Conservation (phyloP, 805 yeast genomes). For the Schizosaccharomyces osmophilus region DNA sequence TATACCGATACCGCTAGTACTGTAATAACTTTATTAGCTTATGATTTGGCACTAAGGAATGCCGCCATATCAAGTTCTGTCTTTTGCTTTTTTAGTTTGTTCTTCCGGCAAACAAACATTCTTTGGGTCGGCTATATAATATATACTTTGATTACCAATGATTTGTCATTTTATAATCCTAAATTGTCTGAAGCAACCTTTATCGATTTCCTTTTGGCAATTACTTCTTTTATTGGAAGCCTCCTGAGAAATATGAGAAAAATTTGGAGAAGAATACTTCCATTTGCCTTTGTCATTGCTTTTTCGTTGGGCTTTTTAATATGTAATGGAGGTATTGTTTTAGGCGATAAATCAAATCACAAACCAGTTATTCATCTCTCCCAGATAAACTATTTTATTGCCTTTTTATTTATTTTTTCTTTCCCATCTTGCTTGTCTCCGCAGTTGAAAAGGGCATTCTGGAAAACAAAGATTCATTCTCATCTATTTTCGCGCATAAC, state of each 20-base stretch:
- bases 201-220: neutral
- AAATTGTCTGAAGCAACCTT: neutral
- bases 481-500: neutral
- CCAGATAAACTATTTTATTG: slow-evolving; percentile 56
- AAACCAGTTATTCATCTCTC: slow-evolving; percentile 43
- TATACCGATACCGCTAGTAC: slow-evolving; percentile 92
- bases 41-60: slow-evolving; percentile 10
- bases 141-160: slow-evolving; percentile 28
- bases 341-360: slow-evolving; percentile 84
- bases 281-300: slow-evolving; percentile 4
- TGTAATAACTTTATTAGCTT: slow-evolving; percentile 32
- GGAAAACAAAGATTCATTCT: neutral
- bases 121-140: slow-evolving; percentile 32
- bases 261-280: neutral
- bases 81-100: slow-evolving; percentile 24
- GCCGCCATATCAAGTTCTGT: neutral
- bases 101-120: slow-evolving; percentile 77
- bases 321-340: slow-evolving; percentile 58
- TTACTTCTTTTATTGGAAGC: slow-evolving; percentile 57
- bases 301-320: slow-evolving; percentile 34
- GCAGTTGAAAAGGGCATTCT: neutral
- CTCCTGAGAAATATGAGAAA: slow-evolving; percentile 70
- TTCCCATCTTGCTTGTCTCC: neutral
- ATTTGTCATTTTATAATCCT: slow-evolving; percentile 21
- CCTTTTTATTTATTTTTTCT: slow-evolving; percentile 23